These are phyloP conservation scores for Ceratobasidium theobromae DNA, from an alignment of 1,284 basidiomycete species.

Conservation along the genomic window DNA sequence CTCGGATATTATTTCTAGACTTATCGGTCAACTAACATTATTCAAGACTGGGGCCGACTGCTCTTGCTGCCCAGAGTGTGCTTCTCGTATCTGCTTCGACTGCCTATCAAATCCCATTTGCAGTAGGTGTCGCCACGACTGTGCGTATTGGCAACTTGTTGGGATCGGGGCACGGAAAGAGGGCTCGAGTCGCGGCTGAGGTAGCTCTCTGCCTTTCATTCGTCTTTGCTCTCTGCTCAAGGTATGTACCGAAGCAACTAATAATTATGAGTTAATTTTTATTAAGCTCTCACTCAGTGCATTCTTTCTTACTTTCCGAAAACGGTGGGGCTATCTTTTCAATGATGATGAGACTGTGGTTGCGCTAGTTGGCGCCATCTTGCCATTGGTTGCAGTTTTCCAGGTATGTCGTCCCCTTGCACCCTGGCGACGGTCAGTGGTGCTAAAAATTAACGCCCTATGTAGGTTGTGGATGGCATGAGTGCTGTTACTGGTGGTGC, in stretches of 20 bases:
- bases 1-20: neutral
- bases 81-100: constrained; percentile 60
- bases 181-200: constrained; percentile 62
- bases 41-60: constrained; percentile 56
- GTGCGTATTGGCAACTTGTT: constrained; percentile 72
- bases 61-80: constrained; percentile 72
- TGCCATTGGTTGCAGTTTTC: constrained; percentile 78
- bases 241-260: too few species aligned
- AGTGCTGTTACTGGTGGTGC: constrained; percentile 32
- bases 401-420: constrained; percentile 50
- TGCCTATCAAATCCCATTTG: constrained; percentile 62
- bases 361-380: constrained; percentile 62
- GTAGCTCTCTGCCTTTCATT: constrained; percentile 65
- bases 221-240: constrained; percentile 40
- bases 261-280: constrained; percentile 17
- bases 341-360: constrained; percentile 67
- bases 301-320: constrained; percentile 15
- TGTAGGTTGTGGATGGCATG: constrained; percentile 33
- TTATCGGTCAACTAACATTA: neutral
- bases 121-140: constrained; percentile 61
- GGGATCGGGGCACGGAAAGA: constrained; percentile 55
- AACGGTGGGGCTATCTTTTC: constrained; percentile 69
- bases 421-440: neutral
- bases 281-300: constrained; percentile 11
- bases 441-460: neutral